phyloP scores from a whole-genome alignment of 192 early-diverging fungal species.

The Neocallimastix lanati region DNA sequence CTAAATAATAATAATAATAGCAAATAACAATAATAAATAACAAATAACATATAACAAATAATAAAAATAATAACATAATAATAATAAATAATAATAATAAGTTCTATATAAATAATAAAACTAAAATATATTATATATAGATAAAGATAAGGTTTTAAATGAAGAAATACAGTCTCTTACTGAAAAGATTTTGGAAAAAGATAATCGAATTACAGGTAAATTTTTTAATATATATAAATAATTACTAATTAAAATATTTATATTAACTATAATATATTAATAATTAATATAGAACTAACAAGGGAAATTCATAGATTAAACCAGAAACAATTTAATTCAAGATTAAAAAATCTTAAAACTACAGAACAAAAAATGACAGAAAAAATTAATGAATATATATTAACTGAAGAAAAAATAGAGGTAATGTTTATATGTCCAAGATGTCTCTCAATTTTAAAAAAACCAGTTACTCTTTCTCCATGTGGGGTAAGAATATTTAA shows the following conservation, averaged over 20 bases:
- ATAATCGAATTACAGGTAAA: background rate
- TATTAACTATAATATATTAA: no score
- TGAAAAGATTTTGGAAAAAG: background rate
- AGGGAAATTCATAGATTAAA: background rate
- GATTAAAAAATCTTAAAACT: background rate
- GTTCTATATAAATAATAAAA: no score
- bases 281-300: background rate
- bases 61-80: no score
- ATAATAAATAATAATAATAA: no score
- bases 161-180: background rate
- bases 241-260: no score
- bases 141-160: no score
- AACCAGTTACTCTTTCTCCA: background rate
- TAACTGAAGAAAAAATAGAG: background rate
- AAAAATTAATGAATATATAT: background rate
- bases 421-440: background rate
- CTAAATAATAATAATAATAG: no score
- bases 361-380: background rate
- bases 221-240: no score
- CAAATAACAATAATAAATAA: no score
- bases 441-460: background rate
- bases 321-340: background rate
- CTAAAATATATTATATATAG: background rate
- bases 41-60: no score
- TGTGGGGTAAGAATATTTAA: no score